A percentile compares a stretch with the other conserved stretches of the same genome.
These are phyloP conservation scores for Dipodascopsis tothii DNA, from an alignment of 805 yeast genomes.

Conservation along the genomic window DNA sequence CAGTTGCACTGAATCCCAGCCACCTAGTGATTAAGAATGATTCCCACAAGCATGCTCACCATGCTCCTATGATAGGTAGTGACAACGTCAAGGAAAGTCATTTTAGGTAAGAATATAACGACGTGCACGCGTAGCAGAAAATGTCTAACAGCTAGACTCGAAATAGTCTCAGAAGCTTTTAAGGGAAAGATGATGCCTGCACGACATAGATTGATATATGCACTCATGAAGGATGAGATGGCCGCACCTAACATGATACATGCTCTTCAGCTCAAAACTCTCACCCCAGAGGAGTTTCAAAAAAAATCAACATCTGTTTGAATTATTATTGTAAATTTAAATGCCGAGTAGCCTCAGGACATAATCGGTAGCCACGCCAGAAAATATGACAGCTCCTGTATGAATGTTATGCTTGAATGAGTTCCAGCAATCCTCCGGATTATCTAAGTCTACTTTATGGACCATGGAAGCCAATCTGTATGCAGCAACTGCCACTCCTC, in stretches of 20 bases:
- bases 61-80: constrained; percentile 71
- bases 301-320: too few species aligned
- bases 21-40: constrained; percentile 59
- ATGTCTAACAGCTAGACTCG: constrained; percentile 38
- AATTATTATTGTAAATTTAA: neutral
- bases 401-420: constrained; percentile 68
- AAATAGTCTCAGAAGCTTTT: constrained; percentile 63
- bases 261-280: constrained; percentile 78
- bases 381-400: constrained; percentile 41
- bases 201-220: constrained; percentile 72
- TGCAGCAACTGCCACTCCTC: constrained; percentile 59
- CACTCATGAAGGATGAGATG: constrained; percentile 63
- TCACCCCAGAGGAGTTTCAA: constrained; percentile 63
- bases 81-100: constrained; percentile 71
- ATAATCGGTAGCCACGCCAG: constrained; percentile 35
- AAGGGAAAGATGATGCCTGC: constrained; percentile 54
- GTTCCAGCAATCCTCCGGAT: constrained; percentile 75
- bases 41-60: constrained; percentile 82
- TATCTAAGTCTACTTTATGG: constrained; percentile 63
- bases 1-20: constrained; percentile 38
- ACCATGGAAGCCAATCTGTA: constrained; percentile 64
- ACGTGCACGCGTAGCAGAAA: neutral
- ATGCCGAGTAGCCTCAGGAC: constrained; percentile 4
- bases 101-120: constrained; percentile 35
- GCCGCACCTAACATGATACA: constrained; percentile 61